These are phyloP conservation scores for Butyriboletus loyo DNA, from an alignment of 768 basidiomycete species.

Conservation along the genomic window DNA sequence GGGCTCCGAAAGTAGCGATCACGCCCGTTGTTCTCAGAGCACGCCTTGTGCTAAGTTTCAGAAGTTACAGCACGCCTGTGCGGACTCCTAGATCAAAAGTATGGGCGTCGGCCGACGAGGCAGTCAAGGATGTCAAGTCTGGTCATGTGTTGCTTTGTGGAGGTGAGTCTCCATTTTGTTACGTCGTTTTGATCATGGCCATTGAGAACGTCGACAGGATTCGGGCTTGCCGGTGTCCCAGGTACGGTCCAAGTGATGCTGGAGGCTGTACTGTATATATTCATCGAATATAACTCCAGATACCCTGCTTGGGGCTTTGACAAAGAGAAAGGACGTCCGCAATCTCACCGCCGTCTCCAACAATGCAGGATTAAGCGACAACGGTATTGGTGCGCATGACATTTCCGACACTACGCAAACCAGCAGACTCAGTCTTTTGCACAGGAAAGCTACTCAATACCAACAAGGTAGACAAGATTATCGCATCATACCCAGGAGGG, in stretches of 20 bases:
- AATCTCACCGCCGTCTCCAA: conserved; percentile 84
- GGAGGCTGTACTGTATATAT: background rate
- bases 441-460: conserved; percentile 71
- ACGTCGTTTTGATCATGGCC: background rate
- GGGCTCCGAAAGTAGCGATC: conserved; percentile 12
- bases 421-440: background rate
- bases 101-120: conserved; percentile 81
- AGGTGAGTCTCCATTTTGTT: conserved; percentile 47
- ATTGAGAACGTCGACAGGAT: conserved; percentile 48
- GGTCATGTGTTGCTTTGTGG: conserved; percentile 78
- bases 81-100: conserved; percentile 53
- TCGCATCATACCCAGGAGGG: conserved; percentile 91
- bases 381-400: conserved; percentile 56
- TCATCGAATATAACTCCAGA: conserved; percentile 40
- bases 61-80: conserved; percentile 26
- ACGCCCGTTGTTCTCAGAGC: conserved; percentile 17
- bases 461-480: conserved; percentile 76
- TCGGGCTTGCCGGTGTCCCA: conserved; percentile 87
- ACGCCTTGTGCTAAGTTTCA: conserved; percentile 13
- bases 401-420: background rate
- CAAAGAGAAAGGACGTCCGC: conserved; percentile 68
- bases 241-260: conserved; percentile 39
- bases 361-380: conserved; percentile 73
- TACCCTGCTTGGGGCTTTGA: conserved; percentile 76
- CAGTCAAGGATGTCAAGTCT: conserved; percentile 77